A percentile compares a stretch with the other conserved stretches of the same genome.
Conservation (phyloP, 2,329 filamentous ascomycete genomes). For the Sclerotiophoma versabilis region DNA sequence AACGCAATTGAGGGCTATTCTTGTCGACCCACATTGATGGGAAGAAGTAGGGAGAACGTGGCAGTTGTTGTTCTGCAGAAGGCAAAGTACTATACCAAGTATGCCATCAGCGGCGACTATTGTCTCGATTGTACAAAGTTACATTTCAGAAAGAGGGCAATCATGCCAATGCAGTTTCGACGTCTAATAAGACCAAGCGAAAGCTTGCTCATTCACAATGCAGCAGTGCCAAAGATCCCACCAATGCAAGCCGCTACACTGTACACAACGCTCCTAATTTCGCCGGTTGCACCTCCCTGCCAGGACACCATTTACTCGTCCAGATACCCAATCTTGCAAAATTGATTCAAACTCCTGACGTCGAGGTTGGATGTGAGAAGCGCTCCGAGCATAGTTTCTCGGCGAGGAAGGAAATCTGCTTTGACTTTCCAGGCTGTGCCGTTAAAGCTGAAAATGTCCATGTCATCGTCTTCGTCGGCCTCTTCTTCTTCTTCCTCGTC, state of each 20-base stretch:
- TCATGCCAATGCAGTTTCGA: conserved; percentile 13
- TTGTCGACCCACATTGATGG: not conserved
- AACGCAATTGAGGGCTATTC: not conserved
- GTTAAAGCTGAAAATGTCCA: conserved; percentile 43
- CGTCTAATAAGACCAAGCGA: conserved; percentile 9
- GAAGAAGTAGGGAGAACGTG: not conserved
- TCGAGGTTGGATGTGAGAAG: conserved; percentile 55
- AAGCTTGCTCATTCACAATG: conserved; percentile 7
- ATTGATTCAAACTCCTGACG: conserved; percentile 52
- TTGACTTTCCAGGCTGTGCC: conserved; percentile 45
- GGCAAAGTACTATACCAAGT: not conserved
- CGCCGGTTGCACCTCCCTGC: conserved; percentile 3
- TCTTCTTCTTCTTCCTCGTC: conserved; percentile 37
- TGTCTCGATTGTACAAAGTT: conserved; percentile 9
- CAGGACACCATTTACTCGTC: conserved; percentile 32
- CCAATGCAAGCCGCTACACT: conserved; percentile 19
- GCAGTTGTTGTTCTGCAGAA: not conserved
- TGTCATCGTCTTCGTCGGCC: conserved; percentile 40
- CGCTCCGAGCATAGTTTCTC: conserved; percentile 55
- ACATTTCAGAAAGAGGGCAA: conserved; percentile 6
- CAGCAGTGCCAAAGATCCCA: conserved; percentile 8
- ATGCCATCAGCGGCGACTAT: not conserved
- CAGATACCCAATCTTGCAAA: conserved; percentile 49
- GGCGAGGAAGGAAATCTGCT: conserved; percentile 54
- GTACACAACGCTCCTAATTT: conserved; percentile 17